A percentile compares a stretch with the other conserved stretches of the same genome.
Evolutionary conservation across 2,329 filamentous ascomycete genomes (phyloP).

Genomic region (Alternaria alternata): DNA sequence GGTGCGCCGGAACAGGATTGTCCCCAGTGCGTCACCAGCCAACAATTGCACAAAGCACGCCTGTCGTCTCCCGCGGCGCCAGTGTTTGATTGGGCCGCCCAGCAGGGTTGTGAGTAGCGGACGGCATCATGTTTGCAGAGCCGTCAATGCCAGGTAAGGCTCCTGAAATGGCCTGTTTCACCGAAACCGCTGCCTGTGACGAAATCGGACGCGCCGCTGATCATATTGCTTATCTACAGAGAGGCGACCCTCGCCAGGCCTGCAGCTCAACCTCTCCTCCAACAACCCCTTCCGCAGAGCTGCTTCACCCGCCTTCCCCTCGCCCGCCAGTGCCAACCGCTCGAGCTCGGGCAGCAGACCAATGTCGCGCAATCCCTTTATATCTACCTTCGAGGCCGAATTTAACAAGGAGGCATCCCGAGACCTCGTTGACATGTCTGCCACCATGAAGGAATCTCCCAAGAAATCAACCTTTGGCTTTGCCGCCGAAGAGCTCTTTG

Average conservation of each 20-base stretch:
- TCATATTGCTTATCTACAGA: slow-evolving; percentile 48
- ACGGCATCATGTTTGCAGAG: slow-evolving; percentile 53
- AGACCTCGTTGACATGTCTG: slow-evolving; percentile 50
- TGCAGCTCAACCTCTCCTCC: slow-evolving; percentile 71
- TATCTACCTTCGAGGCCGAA: slow-evolving; percentile 64
- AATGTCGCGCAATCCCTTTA: slow-evolving; percentile 77
- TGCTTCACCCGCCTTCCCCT: slow-evolving; percentile 60
- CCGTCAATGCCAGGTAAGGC: slow-evolving; percentile 53
- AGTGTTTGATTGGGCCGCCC: slow-evolving; percentile 44
- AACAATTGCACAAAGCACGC: slow-evolving; percentile 26
- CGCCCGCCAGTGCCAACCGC: slow-evolving; percentile 53
- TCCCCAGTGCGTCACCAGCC: slow-evolving; percentile 33
- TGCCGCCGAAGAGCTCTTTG: slow-evolving; percentile 76
- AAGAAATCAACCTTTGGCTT: slow-evolving; percentile 55
- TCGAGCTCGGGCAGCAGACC: slow-evolving; percentile 67
- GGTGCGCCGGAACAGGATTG: slow-evolving; percentile 27
- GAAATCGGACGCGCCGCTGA: slow-evolving; percentile 38
- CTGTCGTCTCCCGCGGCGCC: slow-evolving; percentile 32
- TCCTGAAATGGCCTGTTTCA: slow-evolving; percentile 48
- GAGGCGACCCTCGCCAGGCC: slow-evolving; percentile 60
- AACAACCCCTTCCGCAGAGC: slow-evolving; percentile 84
- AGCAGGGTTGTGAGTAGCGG: slow-evolving; percentile 43
- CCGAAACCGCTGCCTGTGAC: slow-evolving; percentile 36
- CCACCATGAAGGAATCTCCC: slow-evolving; percentile 53
- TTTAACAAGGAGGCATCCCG: slow-evolving; percentile 48